phyloP scores from a whole-genome alignment of 2,329 filamentous ascomycete genomes.

The Myrmaecium sp. region DNA sequence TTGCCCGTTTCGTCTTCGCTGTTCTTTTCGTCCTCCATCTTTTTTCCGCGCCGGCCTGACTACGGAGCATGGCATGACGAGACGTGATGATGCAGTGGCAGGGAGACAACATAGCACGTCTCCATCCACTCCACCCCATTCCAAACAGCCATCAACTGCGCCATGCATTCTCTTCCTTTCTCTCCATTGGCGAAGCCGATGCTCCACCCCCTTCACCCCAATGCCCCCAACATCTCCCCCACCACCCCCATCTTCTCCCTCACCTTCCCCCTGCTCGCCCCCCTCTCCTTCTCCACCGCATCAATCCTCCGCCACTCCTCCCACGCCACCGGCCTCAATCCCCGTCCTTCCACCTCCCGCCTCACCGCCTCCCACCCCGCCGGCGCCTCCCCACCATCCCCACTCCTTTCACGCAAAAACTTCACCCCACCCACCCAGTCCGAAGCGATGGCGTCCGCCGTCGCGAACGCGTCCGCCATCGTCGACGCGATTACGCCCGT shows the following conservation, averaged over 20 bases:
- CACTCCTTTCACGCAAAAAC: constrained; percentile 30
- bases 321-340: constrained; percentile 57
- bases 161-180: no score
- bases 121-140: no score
- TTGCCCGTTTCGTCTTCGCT: no score
- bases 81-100: no score
- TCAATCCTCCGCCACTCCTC: constrained; percentile 78
- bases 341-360: constrained; percentile 36
- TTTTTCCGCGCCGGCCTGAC: no score
- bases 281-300: constrained; percentile 51
- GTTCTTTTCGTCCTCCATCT: no score
- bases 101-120: no score
- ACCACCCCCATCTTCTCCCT: constrained; percentile 50
- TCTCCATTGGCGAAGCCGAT: no score
- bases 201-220: no score
- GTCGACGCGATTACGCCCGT: constrained; percentile 93
- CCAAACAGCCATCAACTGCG: no score
- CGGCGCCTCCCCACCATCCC: constrained; percentile 20
- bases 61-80: no score
- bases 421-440: constrained; percentile 46
- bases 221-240: constrained; percentile 38
- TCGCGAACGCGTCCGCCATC: constrained; percentile 86
- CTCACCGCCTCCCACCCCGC: constrained; percentile 66
- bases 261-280: constrained; percentile 52
- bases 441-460: constrained; percentile 64